Base-by-base conservation (phyloP, 352 stramenopile genomes). In the Globisporangium barbulae region DNA sequence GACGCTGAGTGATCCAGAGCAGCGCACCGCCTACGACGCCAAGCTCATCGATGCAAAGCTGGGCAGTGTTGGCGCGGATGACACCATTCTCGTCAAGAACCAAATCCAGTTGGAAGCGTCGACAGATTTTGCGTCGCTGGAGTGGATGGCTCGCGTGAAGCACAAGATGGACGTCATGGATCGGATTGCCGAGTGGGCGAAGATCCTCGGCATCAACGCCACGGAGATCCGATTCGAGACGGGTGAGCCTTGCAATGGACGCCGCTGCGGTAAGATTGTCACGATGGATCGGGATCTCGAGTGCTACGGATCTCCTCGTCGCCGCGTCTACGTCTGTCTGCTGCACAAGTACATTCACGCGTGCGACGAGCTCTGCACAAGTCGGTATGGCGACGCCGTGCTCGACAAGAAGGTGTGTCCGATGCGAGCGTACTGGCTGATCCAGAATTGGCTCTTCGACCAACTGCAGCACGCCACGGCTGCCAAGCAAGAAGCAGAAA, bases 81-180 rank as follows among this genome's bases (percentile, higher is more conserved):
- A 73, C 22, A n/a, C 50, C 0, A 57, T 84, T 35, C 54, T 78
- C 4, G 82, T 90, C 19, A 79, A 76, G 56, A 59, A 88, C 53
- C 84, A 90, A 58, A 77, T 90, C 45, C 76, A 81, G 30, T 33
- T 93, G 2, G 84, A 93, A 63, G 82, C 80, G 13, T 76, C 77
- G 15, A 85, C 76, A 19, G 81, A 93, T 55, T 91, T 91, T 69
- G 84, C 84, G 35, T 91, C 81, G 4, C 71, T 93, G 2, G 84
- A 93, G 68, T 93, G 84, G 84, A 91, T 93, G 80, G 79, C 78
- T 7, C 79, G 84, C 5, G 78, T 93, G 17, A 91, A 93, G 63
- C 82, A 93, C 80, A 93, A 93, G 60, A 93, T 91, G 82, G 84
- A 93, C 53, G 84, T 93, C 1, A 93, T 93, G 82, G 84, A 86